Percentiles rank a stretch among this genome's conserved stretches.
These are phyloP conservation scores for Suillus sp. DNA, from an alignment of 768 basidiomycete species.

Conservation along the genomic window DNA sequence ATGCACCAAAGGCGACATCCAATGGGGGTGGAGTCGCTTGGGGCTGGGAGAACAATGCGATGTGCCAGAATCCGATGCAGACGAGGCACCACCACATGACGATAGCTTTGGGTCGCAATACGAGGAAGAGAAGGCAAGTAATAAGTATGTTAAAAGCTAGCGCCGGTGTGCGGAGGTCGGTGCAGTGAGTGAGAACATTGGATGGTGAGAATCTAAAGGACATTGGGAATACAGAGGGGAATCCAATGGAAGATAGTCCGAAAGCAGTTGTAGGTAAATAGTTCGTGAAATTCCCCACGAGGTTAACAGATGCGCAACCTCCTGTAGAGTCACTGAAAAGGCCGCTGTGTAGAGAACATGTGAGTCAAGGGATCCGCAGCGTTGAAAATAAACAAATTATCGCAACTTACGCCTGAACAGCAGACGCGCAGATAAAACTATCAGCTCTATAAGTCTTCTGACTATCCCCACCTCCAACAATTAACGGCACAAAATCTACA, in stretches of 20 bases:
- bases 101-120: conserved; percentile 71
- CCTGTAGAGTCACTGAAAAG: conserved; percentile 63
- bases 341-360: conserved; percentile 46
- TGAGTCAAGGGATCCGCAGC: conserved; percentile 14
- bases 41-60: conserved; percentile 78
- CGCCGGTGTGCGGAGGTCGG: conserved; percentile 68
- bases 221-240: conserved; percentile 74
- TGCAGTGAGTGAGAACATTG: conserved; percentile 59
- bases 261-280: conserved; percentile 60
- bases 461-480: conserved; percentile 84
- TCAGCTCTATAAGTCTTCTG: conserved; percentile 79
- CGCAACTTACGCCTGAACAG: conserved; percentile 69
- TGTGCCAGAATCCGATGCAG: conserved; percentile 86
- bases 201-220: conserved; percentile 58
- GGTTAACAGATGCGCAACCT: conserved; percentile 73
- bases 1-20: conserved; percentile 71
- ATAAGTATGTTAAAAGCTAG: conserved; percentile 74
- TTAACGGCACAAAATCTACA: conserved; percentile 67
- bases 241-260: conserved; percentile 71
- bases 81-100: conserved; percentile 76
- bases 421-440: conserved; percentile 83
- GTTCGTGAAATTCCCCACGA: conserved; percentile 72
- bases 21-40: conserved; percentile 65
- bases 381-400: background rate
- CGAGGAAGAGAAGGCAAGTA: conserved; percentile 65